Conservation (phyloP, 371 early-diverging fungal genomes). For the Mortierella sp. region DNA sequence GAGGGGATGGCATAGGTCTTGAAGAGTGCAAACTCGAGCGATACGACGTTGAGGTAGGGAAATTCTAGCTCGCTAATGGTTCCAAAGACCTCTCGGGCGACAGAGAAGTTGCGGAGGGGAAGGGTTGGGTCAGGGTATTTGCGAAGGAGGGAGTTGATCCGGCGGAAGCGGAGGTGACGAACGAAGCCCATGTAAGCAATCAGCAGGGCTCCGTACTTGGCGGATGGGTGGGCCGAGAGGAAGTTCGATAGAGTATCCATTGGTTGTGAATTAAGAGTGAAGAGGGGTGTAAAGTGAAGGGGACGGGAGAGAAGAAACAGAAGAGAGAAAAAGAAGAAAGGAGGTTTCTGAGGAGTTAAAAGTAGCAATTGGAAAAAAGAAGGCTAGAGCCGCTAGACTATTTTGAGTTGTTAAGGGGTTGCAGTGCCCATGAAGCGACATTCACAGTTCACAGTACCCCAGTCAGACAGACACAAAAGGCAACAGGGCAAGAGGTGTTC, state of each 20-base stretch:
- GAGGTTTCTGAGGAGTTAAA: neutral
- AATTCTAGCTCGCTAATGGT: slow-evolving; percentile 61
- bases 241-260: slow-evolving; percentile 7
- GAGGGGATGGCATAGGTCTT: slow-evolving; percentile 67
- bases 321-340: neutral
- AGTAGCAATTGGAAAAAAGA: no score
- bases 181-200: slow-evolving; percentile 57
- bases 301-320: no score
- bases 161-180: slow-evolving; percentile 57
- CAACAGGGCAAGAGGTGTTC: no score
- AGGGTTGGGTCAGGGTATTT: slow-evolving; percentile 66
- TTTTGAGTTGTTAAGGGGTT: slow-evolving; percentile 11
- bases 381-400: no score
- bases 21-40: slow-evolving; percentile 64
- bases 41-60: slow-evolving; percentile 49
- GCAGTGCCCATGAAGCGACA: neutral
- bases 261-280: neutral
- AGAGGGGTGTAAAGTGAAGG: neutral
- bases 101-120: slow-evolving; percentile 56
- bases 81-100: slow-evolving; percentile 62
- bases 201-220: slow-evolving; percentile 1
- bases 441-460: no score
- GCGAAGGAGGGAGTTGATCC: slow-evolving; percentile 49
- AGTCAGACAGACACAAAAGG: no score
- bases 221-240: neutral